These are phyloP conservation scores for Hysterium pulicare DNA, from an alignment of 2,329 filamentous ascomycete species.

Conservation along the genomic window DNA sequence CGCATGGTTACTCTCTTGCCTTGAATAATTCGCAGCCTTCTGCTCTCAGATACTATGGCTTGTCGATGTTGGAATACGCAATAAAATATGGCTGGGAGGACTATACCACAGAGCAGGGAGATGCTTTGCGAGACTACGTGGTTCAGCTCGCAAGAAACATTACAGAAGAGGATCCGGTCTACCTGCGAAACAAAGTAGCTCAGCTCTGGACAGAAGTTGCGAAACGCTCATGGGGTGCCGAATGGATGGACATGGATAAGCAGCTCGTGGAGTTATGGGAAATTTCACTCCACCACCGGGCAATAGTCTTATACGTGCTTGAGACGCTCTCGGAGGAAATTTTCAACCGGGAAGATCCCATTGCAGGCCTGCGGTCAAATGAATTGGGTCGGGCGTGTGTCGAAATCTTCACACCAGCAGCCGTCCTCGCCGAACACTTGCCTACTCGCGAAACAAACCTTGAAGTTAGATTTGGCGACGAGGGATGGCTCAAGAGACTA, in stretches of 20 bases:
- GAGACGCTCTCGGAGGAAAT: slow-evolving; percentile 93
- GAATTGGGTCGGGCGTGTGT: slow-evolving; percentile 85
- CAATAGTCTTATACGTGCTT: slow-evolving; percentile 81
- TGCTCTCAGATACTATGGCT: slow-evolving; percentile 86
- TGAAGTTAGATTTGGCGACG: slow-evolving; percentile 70
- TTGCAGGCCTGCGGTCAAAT: slow-evolving; percentile 77
- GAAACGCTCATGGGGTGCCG: slow-evolving; percentile 86
- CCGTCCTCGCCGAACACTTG: slow-evolving; percentile 71
- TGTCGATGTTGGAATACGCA: slow-evolving; percentile 86
- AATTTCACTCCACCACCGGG: slow-evolving; percentile 63
- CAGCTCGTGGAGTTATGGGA: slow-evolving; percentile 78
- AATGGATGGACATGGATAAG: slow-evolving; percentile 94
- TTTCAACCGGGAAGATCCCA: slow-evolving; percentile 84
- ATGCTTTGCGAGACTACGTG: slow-evolving; percentile 70
- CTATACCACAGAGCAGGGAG: slow-evolving; percentile 65
- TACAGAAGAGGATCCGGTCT: slow-evolving; percentile 69
- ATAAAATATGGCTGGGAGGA: slow-evolving; percentile 81
- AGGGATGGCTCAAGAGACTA: slow-evolving; percentile 84
- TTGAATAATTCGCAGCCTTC: slow-evolving; percentile 70
- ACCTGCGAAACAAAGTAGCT: slow-evolving; percentile 88
- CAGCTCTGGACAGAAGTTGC: slow-evolving; percentile 94
- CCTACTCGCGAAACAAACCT: slow-evolving; percentile 67
- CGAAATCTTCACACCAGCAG: slow-evolving; percentile 83
- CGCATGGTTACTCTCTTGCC: slow-evolving; percentile 80
- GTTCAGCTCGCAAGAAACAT: slow-evolving; percentile 72